Base-by-base conservation (phyloP, 495 filamentous ascomycete genomes). In the Neurospora africana region DNA sequence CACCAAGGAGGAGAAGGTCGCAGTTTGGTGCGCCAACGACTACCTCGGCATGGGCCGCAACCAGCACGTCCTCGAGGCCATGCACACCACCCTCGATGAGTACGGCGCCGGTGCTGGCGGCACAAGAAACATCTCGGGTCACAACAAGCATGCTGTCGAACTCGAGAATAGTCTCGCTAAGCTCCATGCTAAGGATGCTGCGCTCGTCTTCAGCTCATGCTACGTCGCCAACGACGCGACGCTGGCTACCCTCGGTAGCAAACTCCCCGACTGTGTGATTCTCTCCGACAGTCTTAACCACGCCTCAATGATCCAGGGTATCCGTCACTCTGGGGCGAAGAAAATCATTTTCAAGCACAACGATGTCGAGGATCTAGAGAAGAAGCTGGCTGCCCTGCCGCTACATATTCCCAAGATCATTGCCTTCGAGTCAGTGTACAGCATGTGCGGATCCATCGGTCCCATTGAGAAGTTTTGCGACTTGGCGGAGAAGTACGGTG, bases 271-370 rank as follows among this genome's bases (percentile, higher is more conserved):
- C 76, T 99, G 95, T 81, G 95, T 99, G 30, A 96, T 98, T 72
- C 83, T 99, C 8, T 97, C 93, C 13, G 95, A 99, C 82, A 94
- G 91, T 78, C 84, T 97, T 75, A 99, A 99, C 79, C 95, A 99
- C 80, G 95, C 96, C 21, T 97, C 94, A 27, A 99, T 99, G 95
- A 99, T 99, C 76, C 96, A 98, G 83, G 95, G 95, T 68, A 99
- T 99, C 77, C 93, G 96, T 23, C 95, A 98, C 83, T 98, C 94
- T 6, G 93, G 94, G 27, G 92, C 95, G 21, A 93, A 91, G 83
- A 99, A 99, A 84, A 87, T 99, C 82, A 95, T 99, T 61, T 98
- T 99, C 89, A 95, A 95, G 82, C 95, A 99, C 83, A 99, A 99
- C 74, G 95, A 99, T 77, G 77, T 98, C 37, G 87, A 84, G 13